Conservation (phyloP, 164 flowering plant genomes). For the Magnolia kwangsiensis region DNA sequence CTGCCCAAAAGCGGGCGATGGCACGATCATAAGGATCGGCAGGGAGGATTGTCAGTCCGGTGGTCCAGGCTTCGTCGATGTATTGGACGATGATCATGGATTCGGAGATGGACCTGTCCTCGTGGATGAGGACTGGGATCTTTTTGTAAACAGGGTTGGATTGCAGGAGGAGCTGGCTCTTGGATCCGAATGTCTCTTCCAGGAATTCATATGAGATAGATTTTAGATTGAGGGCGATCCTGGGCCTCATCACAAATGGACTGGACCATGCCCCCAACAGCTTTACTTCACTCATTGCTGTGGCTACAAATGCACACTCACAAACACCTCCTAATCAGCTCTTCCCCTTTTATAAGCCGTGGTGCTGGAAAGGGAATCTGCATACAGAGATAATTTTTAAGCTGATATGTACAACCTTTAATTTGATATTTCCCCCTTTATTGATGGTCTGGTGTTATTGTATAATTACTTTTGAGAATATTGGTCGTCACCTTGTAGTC, state of each 20-base stretch:
- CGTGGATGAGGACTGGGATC: conserved; percentile 42
- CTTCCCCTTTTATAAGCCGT: neutral
- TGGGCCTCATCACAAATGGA: conserved; percentile 42
- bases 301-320: too few species aligned
- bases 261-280: conserved; percentile 56
- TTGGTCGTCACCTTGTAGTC: too few species aligned
- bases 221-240: conserved; percentile 57
- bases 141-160: conserved; percentile 57
- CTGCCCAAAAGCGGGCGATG: conserved; percentile 63
- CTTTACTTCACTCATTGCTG: conserved; percentile 39
- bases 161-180: conserved; percentile 60
- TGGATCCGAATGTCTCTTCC: conserved; percentile 28
- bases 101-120: conserved; percentile 47
- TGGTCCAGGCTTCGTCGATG: conserved; percentile 57
- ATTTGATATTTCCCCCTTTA: too few species aligned
- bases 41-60: conserved; percentile 57
- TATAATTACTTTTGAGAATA: too few species aligned
- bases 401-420: too few species aligned
- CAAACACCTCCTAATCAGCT: neutral
- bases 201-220: conserved; percentile 38
- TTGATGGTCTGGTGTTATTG: too few species aligned
- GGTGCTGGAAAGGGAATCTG: neutral
- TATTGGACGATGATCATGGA: conserved; percentile 64
- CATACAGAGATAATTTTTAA: too few species aligned
- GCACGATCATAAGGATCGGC: conserved; percentile 64